phyloP scores from a whole-genome alignment of 805 yeast genomes.

The Yamadazyma insecticola region DNA sequence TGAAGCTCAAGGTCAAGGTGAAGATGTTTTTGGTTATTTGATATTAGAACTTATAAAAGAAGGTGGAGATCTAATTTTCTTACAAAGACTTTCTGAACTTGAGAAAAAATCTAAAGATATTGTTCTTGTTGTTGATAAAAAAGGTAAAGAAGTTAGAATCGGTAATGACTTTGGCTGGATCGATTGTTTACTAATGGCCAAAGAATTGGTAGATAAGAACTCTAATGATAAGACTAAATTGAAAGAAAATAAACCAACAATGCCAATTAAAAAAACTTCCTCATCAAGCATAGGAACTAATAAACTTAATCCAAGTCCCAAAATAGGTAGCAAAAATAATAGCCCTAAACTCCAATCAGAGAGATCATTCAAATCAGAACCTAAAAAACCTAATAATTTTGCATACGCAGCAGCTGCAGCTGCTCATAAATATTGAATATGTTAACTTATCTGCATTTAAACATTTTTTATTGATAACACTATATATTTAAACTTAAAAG shows the following conservation, averaged over 20 bases:
- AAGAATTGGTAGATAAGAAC: conserved; percentile 39
- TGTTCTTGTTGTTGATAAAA: conserved; percentile 25
- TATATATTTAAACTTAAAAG: background rate
- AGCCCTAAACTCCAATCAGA: conserved; percentile 6
- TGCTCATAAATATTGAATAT: conserved; percentile 22
- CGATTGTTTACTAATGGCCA: conserved; percentile 62
- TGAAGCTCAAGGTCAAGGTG: conserved; percentile 26
- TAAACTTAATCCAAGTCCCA: too few species aligned
- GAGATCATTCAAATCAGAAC: background rate
- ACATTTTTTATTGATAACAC: background rate
- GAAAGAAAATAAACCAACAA: background rate
- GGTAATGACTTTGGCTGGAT: conserved; percentile 61
- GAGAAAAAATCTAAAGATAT: conserved; percentile 25
- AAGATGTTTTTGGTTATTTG: conserved; percentile 53
- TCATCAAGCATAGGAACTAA: too few species aligned
- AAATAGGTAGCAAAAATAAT: conserved; percentile 16
- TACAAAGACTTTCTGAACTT: conserved; percentile 34
- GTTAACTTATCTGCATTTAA: background rate
- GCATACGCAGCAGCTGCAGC: conserved; percentile 48
- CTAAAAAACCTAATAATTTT: conserved; percentile 22
- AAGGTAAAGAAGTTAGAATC: conserved; percentile 33
- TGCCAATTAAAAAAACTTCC: background rate
- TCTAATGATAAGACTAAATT: conserved; percentile 1
- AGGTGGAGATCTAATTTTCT: conserved; percentile 52
- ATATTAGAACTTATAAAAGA: conserved; percentile 57